Evolutionary conservation across 2,329 filamentous ascomycete species (phyloP), one percentile per base, ranked within the genome.

Genomic region (Colletotrichum aenigma): DNA sequence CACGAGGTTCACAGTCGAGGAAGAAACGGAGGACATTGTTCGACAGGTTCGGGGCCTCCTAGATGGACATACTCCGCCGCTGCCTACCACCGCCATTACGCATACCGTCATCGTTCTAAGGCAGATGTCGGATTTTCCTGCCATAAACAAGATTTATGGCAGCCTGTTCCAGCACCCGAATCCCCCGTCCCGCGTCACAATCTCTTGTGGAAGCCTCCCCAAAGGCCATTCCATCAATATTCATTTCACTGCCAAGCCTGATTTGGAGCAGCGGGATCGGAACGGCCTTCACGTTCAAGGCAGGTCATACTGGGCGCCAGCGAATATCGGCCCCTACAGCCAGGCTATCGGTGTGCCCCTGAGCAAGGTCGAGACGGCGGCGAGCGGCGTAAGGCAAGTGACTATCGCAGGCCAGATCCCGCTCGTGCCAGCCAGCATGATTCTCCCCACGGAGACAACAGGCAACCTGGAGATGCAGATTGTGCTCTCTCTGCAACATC

Each of bases 321-420:
- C 97, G 24, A 98, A 98, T 81, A 98, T 99, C 70, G 97, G 97
- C 0, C 97, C 97, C 0, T 98, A 98, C 84, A 98, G 96, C 71
- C 97, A 99, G 86, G 95, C 96, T 6, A 92, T 97, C 66, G 88
- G 90, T 3, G 85, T 91, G 13, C 85, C 82, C 5, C 70, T 85
- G 15, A 79, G 79, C 34, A 61, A 52, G 12, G 48, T 18, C 7
- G 58, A 66, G 21, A 24, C 6, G 70, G 75, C 18, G 64, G 69
- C n/a, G 77, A 75, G 6, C 79, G 81, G 3, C 10, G 76, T 84
- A 4, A 82, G 84, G 48, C 76, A 84, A 2, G 85, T 96, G 18
- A 93, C 92, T 70, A 89, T 98, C 43, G 96, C 97, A 1, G 97
- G 97, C 0, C 97, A 98, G 84, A 98, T 99, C 66, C 95, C 96